These are phyloP conservation scores for Lentinula edodes DNA, from an alignment of 768 basidiomycete species.

Conservation along the genomic window DNA sequence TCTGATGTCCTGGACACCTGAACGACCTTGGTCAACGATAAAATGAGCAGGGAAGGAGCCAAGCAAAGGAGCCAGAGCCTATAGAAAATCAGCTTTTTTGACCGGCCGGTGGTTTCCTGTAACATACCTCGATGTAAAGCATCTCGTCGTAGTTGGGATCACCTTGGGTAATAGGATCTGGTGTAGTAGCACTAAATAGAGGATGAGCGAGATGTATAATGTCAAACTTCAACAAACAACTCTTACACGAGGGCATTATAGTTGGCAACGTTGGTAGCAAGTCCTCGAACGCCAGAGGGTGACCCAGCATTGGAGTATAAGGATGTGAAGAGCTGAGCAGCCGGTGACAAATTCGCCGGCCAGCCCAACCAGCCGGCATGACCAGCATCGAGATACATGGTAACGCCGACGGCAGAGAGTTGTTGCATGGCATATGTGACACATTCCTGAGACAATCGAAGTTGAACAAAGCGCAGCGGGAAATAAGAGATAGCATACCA, in stretches of 20 bases:
- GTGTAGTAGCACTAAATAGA: constrained; percentile 32
- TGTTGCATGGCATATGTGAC: constrained; percentile 54
- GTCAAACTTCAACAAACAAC: not conserved
- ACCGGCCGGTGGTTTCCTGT: too few relatives aligned
- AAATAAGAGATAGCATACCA: constrained; percentile 19
- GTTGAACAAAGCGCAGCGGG: not conserved
- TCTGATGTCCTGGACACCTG: constrained; percentile 58
- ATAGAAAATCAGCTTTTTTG: not conserved
- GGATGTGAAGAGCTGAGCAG: constrained; percentile 47
- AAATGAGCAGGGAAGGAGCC: constrained; percentile 50
- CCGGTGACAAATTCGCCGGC: constrained; percentile 57
- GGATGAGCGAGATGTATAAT: not conserved
- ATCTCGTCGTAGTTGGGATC: constrained; percentile 59
- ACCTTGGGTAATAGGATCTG: constrained; percentile 58
- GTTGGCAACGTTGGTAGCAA: constrained; percentile 55
- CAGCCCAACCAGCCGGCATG: constrained; percentile 67
- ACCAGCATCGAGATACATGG: constrained; percentile 59
- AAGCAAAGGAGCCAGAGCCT: constrained; percentile 47
- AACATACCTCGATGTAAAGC: constrained; percentile 46
- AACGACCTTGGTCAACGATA: constrained; percentile 64
- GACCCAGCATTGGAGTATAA: constrained; percentile 47
- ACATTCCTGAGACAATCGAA: constrained; percentile 25
- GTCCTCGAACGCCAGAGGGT: constrained; percentile 53
- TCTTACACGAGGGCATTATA: constrained; percentile 30
- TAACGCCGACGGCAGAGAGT: constrained; percentile 49